Evolutionary conservation across 2,329 filamentous ascomycete genomes (phyloP).

Genomic region (Ceratocystis variospora): DNA sequence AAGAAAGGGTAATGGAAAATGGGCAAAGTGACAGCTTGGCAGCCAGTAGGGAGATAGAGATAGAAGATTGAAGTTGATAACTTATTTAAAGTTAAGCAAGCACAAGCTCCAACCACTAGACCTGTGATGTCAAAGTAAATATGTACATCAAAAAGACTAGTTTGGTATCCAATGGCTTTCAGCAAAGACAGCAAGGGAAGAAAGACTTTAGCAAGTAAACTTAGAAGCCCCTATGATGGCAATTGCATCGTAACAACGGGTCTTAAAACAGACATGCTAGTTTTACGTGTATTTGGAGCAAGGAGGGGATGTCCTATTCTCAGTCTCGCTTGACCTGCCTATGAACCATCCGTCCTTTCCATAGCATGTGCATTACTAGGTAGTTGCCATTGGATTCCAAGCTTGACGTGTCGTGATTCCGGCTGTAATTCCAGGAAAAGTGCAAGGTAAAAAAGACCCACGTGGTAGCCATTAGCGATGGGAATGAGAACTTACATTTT

Average conservation of each 20-base stretch:
- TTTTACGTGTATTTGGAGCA: background rate
- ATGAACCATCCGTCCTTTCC: background rate
- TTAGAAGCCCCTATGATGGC: background rate
- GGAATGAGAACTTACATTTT: constrained; percentile 63
- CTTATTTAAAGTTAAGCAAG: background rate
- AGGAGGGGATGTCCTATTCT: background rate
- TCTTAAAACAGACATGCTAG: background rate
- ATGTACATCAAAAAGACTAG: background rate
- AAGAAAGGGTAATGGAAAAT: constrained; percentile 12
- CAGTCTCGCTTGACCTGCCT: background rate
- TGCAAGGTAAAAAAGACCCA: background rate
- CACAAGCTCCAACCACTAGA: background rate
- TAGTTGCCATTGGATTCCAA: background rate
- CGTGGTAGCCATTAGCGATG: background rate
- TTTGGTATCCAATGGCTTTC: background rate
- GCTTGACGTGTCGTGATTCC: background rate
- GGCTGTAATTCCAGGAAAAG: background rate
- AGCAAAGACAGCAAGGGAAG: background rate
- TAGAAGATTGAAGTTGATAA: background rate
- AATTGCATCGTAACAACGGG: background rate
- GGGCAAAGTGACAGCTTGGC: background rate
- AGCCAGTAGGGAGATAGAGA: background rate
- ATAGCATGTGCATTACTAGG: background rate
- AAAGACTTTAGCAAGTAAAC: background rate
- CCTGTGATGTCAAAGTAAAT: background rate